phyloP scores from a whole-genome alignment of 2,329 filamentous ascomycete genomes.

The Colletotrichum paranaense region DNA sequence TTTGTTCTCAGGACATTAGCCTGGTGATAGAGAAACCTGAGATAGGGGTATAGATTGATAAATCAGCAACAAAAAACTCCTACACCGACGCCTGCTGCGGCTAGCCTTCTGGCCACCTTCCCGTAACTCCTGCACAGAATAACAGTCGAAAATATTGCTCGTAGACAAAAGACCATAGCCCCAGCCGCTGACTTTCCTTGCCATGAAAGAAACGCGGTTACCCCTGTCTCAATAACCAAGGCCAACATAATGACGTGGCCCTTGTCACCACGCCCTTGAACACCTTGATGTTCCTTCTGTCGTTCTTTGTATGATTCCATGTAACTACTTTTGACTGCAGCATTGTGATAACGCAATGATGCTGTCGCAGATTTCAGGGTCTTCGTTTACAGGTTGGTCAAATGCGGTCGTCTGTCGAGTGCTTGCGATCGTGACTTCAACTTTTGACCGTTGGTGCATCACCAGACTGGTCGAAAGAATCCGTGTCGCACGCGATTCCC shows the following conservation, averaged over 20 bases:
- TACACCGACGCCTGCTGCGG: neutral
- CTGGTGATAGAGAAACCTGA: too few relatives aligned
- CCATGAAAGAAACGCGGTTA: neutral
- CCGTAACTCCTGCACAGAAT: neutral
- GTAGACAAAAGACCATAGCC: neutral
- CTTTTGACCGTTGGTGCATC: neutral
- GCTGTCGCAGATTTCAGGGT: neutral
- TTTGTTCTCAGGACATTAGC: too few relatives aligned
- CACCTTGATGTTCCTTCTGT: neutral
- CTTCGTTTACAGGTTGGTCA: neutral
- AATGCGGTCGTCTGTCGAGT: neutral
- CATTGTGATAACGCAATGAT: neutral
- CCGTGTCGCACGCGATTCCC: too few relatives aligned
- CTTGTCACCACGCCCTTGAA: neutral
- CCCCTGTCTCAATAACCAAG: neutral
- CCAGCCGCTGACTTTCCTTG: neutral
- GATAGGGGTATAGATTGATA: neutral
- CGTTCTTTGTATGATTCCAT: too few relatives aligned
- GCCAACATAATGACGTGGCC: neutral
- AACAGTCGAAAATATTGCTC: neutral
- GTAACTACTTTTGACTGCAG: too few relatives aligned
- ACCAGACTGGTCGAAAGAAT: neutral
- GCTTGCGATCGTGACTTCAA: neutral
- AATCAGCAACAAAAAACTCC: neutral
- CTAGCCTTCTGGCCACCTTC: neutral